These are phyloP conservation scores for Podospora appendiculata DNA, from an alignment of 495 filamentous ascomycete species.

Conservation along the genomic window DNA sequence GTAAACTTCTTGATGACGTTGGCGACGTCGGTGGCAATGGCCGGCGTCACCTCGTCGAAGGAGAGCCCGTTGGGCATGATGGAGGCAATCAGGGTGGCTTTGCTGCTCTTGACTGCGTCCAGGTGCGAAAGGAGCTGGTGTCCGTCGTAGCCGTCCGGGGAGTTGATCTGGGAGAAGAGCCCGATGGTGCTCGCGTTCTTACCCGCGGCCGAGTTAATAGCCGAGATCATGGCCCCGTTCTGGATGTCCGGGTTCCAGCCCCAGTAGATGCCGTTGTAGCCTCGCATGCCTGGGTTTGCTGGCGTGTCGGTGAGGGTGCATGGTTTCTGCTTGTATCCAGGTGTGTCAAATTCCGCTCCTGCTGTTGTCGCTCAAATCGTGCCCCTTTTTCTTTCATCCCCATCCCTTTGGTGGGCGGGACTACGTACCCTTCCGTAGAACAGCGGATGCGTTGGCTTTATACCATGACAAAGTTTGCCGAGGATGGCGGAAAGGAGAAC, in stretches of 20 bases:
- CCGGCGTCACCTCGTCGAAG: slow-evolving; percentile 2
- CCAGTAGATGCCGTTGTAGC: slow-evolving; percentile 6
- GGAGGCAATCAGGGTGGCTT: slow-evolving; percentile 1
- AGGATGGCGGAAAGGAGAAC: too few relatives aligned
- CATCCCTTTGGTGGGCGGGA: not conserved
- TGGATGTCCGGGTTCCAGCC: slow-evolving; percentile 5
- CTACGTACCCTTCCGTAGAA: not conserved
- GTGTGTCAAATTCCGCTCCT: not conserved
- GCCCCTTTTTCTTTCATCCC: not conserved
- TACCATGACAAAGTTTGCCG: not conserved
- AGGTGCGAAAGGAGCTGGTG: slow-evolving; percentile 1
- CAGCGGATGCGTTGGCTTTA: not conserved
- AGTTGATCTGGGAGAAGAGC: slow-evolving; percentile 5
- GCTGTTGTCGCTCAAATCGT: not conserved
- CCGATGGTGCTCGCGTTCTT: not conserved
- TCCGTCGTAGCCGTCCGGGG: slow-evolving; percentile 2
- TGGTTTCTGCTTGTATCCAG: slow-evolving; percentile 2
- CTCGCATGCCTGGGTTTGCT: not conserved
- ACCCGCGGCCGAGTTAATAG: slow-evolving; percentile 1
- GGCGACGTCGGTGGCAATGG: slow-evolving; percentile 2
- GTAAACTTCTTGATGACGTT: slow-evolving; percentile 5
- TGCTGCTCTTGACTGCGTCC: not conserved
- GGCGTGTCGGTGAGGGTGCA: not conserved
- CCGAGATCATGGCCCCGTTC: not conserved
- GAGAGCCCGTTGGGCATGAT: slow-evolving; percentile 7